Evolutionary conservation across 2,329 filamentous ascomycete species (phyloP).

Genomic region (Stachybotrys chartarum): DNA sequence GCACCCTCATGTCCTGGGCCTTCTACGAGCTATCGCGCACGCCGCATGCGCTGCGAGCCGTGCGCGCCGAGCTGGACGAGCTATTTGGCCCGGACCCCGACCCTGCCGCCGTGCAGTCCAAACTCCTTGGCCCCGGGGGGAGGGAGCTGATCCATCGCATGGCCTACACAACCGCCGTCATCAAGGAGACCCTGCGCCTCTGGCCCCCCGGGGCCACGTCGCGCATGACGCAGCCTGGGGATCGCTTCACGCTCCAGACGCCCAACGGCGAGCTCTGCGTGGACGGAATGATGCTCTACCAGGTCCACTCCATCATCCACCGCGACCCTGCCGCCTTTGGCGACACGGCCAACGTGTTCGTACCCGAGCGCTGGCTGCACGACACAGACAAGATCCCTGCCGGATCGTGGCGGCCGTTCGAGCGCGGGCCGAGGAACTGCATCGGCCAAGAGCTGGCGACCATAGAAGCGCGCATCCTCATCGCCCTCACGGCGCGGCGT

Average conservation of each 20-base stretch:
- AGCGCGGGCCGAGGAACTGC: constrained; percentile 8
- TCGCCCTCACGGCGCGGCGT: neutral
- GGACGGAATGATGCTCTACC: constrained; percentile 28
- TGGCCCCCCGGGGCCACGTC: constrained; percentile 19
- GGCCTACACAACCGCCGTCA: constrained; percentile 26
- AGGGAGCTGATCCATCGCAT: constrained; percentile 23
- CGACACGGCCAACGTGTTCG: constrained; percentile 23
- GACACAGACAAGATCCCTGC: neutral
- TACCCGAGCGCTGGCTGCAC: constrained; percentile 30
- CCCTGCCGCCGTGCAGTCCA: constrained; percentile 5
- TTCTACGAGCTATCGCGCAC: constrained; percentile 28
- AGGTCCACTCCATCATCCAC: constrained; percentile 25
- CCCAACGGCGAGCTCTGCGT: constrained; percentile 10
- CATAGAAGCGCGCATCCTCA: neutral
- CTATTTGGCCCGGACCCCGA: constrained; percentile 21
- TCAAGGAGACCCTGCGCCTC: constrained; percentile 29
- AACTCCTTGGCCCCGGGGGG: constrained; percentile 11
- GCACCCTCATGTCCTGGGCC: constrained; percentile 26
- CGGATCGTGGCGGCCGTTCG: neutral
- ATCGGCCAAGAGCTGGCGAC: constrained; percentile 9
- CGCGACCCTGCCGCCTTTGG: constrained; percentile 24
- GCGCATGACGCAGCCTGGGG: constrained; percentile 15
- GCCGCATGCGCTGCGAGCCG: constrained; percentile 16
- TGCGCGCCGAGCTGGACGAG: constrained; percentile 26
- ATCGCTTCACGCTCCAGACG: constrained; percentile 7